Conservation (phyloP, 2,329 filamentous ascomycete species). For the Arthrobotrys iridis region DNA sequence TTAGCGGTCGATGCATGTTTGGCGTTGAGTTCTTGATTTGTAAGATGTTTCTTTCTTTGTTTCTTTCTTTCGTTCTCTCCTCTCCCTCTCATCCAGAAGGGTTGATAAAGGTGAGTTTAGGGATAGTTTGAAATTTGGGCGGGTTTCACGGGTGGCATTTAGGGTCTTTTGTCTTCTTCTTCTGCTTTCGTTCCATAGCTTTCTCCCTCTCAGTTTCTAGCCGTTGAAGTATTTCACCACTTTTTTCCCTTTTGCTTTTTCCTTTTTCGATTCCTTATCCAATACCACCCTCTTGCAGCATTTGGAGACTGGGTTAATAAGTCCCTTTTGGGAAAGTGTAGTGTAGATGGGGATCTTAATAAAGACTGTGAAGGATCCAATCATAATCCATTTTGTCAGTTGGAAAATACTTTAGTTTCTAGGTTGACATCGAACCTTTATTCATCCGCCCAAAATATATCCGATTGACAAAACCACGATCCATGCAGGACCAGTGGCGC, state of each 20-base stretch:
- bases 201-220: neutral
- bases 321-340: no score
- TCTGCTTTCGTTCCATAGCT: neutral
- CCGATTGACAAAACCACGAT: neutral
- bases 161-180: neutral
- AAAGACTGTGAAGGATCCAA: no score
- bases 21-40: constrained; percentile 67
- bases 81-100: neutral
- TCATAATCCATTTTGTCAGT: no score
- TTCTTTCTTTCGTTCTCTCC: neutral
- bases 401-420: no score
- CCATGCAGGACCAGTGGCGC: neutral
- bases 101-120: no score
- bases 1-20: constrained; percentile 87
- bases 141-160: neutral
- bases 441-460: neutral
- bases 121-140: no score
- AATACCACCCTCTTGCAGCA: neutral
- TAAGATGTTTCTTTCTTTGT: neutral
- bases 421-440: no score
- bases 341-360: no score
- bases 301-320: no score
- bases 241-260: neutral
- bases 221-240: neutral
- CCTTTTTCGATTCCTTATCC: no score